Conservation (phyloP, 116 monocot species). For the Trichopus zeylanicus region DNA sequence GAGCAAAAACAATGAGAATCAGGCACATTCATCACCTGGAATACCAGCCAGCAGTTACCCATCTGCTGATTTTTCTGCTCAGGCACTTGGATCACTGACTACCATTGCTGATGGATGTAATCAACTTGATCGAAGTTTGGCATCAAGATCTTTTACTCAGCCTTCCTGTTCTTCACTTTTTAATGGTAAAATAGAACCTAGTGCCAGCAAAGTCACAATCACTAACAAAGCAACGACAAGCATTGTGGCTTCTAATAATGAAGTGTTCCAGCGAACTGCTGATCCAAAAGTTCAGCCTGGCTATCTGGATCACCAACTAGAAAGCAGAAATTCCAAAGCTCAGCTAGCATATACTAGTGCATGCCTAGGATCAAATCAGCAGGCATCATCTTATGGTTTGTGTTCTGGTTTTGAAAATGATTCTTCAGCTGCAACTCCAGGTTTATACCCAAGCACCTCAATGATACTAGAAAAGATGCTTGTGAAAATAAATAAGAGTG, state of each 20-base stretch:
- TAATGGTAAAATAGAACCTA: not conserved
- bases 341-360: not conserved
- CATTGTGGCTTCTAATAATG: constrained; percentile 4
- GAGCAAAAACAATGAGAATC: not conserved
- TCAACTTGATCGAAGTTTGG: not conserved
- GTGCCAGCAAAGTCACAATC: not conserved
- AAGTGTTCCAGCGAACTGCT: not conserved
- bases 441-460: constrained; percentile 5
- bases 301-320: not conserved
- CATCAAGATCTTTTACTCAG: constrained; percentile 1
- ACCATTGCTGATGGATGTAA: not conserved
- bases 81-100: not conserved
- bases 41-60: not conserved
- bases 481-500: no score
- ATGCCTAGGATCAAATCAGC: not conserved
- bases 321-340: constrained; percentile 1
- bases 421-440: not conserved
- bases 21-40: constrained; percentile 4
- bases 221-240: not conserved
- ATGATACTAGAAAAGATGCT: constrained; percentile 2
- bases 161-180: constrained; percentile 10
- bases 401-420: not conserved
- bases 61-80: not conserved
- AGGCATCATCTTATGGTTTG: not conserved
- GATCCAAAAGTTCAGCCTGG: not conserved